phyloP scores from a whole-genome alignment of 2,329 filamentous ascomycete genomes.

The Cytospora piceicola region DNA sequence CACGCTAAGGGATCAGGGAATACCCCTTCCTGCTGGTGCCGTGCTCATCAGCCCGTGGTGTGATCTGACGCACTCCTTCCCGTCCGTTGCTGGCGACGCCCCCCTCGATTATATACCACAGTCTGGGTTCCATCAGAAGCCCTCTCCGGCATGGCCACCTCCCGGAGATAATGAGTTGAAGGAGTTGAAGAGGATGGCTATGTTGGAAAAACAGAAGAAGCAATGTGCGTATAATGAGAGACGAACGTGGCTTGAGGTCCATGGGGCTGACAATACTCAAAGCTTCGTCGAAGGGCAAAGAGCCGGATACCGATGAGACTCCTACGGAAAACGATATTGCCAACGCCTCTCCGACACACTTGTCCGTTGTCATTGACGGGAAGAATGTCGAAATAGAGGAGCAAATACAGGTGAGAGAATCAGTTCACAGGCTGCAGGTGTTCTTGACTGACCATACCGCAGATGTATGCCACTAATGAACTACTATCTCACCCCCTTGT shows the following conservation, averaged over 20 bases:
- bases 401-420: slow-evolving; percentile 77
- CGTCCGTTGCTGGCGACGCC: slow-evolving; percentile 76
- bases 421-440: too few relatives aligned
- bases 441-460: slow-evolving; percentile 31
- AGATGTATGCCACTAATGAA: slow-evolving; percentile 80
- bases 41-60: slow-evolving; percentile 95
- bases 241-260: slow-evolving; percentile 33
- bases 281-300: slow-evolving; percentile 24
- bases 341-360: slow-evolving; percentile 33
- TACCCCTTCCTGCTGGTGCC: slow-evolving; percentile 86
- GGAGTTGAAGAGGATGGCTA: slow-evolving; percentile 54
- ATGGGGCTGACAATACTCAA: slow-evolving; percentile 36
- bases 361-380: slow-evolving; percentile 74
- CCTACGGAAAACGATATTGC: slow-evolving; percentile 32
- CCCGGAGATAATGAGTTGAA: slow-evolving; percentile 77
- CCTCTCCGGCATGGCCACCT: slow-evolving; percentile 89
- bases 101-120: slow-evolving; percentile 86
- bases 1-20: slow-evolving; percentile 76
- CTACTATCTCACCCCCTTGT: slow-evolving; percentile 86
- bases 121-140: slow-evolving; percentile 87
- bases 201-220: slow-evolving; percentile 44
- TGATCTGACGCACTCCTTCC: slow-evolving; percentile 93
- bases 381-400: slow-evolving; percentile 76
- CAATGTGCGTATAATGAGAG: slow-evolving; percentile 16
- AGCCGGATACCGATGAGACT: slow-evolving; percentile 8